Conservation (phyloP, 2,329 filamentous ascomycete species). For the Xylaria arbuscula region DNA sequence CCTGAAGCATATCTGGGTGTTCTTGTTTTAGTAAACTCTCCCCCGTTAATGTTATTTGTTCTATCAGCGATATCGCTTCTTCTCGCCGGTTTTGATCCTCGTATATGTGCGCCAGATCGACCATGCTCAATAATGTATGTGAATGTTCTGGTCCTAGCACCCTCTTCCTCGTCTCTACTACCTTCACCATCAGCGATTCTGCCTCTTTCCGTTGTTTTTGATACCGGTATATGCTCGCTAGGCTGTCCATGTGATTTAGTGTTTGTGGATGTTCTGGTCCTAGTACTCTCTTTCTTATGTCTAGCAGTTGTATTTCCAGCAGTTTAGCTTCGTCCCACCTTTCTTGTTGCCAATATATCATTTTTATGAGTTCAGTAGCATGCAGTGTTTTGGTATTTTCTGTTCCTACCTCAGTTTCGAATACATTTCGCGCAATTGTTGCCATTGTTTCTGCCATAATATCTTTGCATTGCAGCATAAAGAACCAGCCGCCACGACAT, state of each 20-base stretch:
- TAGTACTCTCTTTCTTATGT: not conserved
- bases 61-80: too few relatives aligned
- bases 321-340: not conserved
- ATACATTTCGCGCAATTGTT: slow-evolving; percentile 3
- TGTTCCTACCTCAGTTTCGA: not conserved
- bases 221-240: not conserved
- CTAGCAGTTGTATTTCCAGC: not conserved
- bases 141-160: slow-evolving; percentile 10
- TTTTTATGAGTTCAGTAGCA: not conserved
- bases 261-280: not conserved
- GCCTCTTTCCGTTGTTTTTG: slow-evolving; percentile 2
- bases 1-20: too few relatives aligned
- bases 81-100: not conserved
- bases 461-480: not conserved
- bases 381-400: not conserved
- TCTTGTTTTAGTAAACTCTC: too few relatives aligned
- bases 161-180: not conserved
- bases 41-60: too few relatives aligned
- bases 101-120: not conserved
- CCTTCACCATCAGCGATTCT: not conserved
- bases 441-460: slow-evolving; percentile 9
- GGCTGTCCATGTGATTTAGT: not conserved
- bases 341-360: not conserved
- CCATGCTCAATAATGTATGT: not conserved
- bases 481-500: slow-evolving; percentile 1